Evolutionary conservation across 2,329 filamentous ascomycete species (phyloP), one percentile per base, ranked within the genome.

Genomic region (Parafenestella ontariensis): DNA sequence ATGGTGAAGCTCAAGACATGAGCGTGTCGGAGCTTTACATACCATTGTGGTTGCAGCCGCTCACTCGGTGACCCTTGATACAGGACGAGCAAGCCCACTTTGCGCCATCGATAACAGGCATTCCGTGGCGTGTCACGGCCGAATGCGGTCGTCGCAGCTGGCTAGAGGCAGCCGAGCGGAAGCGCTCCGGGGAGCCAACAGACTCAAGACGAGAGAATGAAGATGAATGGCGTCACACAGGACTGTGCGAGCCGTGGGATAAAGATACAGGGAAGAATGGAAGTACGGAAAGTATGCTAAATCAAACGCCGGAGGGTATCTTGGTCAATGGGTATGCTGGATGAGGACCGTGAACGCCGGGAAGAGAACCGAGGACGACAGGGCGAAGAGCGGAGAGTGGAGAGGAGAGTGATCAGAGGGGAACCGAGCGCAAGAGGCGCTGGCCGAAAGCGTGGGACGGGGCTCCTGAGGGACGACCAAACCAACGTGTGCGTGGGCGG

Each of bases 71-170:
- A 75, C 95, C 95, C 79, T 95, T 90, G 76, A 99, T 92, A 82
- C 95, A 99, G 81, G 93, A 93, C 82, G 96, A 91, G 84, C 94
- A 98, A 79, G 94, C 94, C 83, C 87, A 98, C 83, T 98, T 98
- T 83, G 96, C 92, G 78, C 94, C 94, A 84, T 96, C 88, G 65
- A 77, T 69, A 49, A 77, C 60, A 64, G 75, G 73, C 73, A 76
- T 76, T 58, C 64, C 72, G 65, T 58, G 53, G 50, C 15, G 36
- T n/a, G 29, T 53, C 54, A 69, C 70, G 71, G 72, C 71, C 70
- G 66, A 59, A 56, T 59, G 65, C 69, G 68, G 71, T 74, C 70
- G 72, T 68, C 54, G 65, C 62, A 68, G 62, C 52, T 60, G 64
- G 68, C 64, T 64, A 46, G 28, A 46, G 52, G 56, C 60, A 60